Percentiles rank a stretch among this genome's conserved stretches.
Conservation (phyloP, 495 filamentous ascomycete species). For the Aspergillus indologenus region DNA sequence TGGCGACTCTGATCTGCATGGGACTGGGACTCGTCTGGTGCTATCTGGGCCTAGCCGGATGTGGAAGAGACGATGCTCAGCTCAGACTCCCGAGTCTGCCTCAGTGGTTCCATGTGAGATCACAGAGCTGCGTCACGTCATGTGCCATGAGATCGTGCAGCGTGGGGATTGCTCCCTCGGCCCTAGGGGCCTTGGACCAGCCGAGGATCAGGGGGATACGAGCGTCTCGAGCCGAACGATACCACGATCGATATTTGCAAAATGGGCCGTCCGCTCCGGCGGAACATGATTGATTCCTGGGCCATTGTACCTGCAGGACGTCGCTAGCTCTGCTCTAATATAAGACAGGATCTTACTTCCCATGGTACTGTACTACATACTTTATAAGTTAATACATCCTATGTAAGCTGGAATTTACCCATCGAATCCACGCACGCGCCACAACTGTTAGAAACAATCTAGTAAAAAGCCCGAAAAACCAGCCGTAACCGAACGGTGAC, state of each 20-base stretch:
- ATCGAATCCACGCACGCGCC: too few relatives aligned
- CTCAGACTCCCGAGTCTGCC: background rate
- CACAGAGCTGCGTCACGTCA: background rate
- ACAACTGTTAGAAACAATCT: too few relatives aligned
- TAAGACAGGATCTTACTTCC: too few relatives aligned
- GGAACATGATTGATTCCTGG: too few relatives aligned
- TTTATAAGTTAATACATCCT: too few relatives aligned
- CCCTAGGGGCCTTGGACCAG: background rate
- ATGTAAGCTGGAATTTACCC: too few relatives aligned
- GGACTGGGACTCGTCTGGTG: background rate
- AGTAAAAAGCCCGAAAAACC: too few relatives aligned
- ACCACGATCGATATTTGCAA: background rate
- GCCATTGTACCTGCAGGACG: too few relatives aligned
- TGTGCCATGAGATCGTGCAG: background rate
- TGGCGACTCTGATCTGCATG: background rate
- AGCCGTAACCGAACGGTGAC: too few relatives aligned
- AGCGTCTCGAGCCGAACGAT: background rate
- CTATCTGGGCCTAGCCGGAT: conserved; percentile 2
- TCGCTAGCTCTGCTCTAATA: too few relatives aligned
- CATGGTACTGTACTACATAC: too few relatives aligned
- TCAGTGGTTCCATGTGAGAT: background rate
- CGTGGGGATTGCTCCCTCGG: background rate
- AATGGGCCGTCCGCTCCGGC: background rate
- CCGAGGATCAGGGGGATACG: background rate
- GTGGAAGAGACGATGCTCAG: background rate